Conservation (phyloP, 176 grass and related monocot species). For the Calamus simplicifolius region DNA sequence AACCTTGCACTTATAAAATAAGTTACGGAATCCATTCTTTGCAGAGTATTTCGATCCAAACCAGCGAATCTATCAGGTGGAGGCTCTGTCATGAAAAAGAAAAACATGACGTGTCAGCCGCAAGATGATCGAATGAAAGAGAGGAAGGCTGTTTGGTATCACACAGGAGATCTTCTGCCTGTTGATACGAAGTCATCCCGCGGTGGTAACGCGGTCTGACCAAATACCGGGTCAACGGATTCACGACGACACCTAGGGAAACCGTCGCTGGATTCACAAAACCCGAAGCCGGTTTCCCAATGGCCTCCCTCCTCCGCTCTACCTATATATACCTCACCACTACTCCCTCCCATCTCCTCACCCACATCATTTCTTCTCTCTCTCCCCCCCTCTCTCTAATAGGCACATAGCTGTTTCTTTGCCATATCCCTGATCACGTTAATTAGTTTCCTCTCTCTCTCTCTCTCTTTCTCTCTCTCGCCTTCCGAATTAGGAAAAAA, state of each 20-base stretch:
- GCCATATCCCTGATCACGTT: background rate
- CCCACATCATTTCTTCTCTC: slow-evolving; percentile 1
- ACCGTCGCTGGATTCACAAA: background rate
- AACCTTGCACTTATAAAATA: background rate
- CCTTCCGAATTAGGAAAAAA: background rate
- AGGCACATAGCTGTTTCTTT: too few relatives aligned
- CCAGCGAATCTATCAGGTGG: too few relatives aligned
- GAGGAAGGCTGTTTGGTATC: too few relatives aligned
- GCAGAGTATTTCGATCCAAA: too few relatives aligned
- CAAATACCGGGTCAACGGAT: slow-evolving; percentile 14
- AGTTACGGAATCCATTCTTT: too few relatives aligned
- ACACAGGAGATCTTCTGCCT: too few relatives aligned
- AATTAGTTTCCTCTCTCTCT: background rate
- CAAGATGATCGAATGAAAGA: too few relatives aligned
- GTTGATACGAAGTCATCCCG: too few relatives aligned
- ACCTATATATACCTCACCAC: slow-evolving; percentile 20
- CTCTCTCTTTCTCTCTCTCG: background rate
- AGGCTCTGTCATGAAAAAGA: too few relatives aligned
- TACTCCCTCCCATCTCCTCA: background rate
- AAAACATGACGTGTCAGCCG: too few relatives aligned
- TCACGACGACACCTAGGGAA: background rate
- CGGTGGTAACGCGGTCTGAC: slow-evolving; percentile 5
- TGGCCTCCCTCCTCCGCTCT: background rate
- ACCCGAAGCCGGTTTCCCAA: background rate
- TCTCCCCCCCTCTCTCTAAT: background rate